These are phyloP conservation scores for Pseudogymnoascus sp. DNA, from an alignment of 2,329 filamentous ascomycete species.

Conservation along the genomic window DNA sequence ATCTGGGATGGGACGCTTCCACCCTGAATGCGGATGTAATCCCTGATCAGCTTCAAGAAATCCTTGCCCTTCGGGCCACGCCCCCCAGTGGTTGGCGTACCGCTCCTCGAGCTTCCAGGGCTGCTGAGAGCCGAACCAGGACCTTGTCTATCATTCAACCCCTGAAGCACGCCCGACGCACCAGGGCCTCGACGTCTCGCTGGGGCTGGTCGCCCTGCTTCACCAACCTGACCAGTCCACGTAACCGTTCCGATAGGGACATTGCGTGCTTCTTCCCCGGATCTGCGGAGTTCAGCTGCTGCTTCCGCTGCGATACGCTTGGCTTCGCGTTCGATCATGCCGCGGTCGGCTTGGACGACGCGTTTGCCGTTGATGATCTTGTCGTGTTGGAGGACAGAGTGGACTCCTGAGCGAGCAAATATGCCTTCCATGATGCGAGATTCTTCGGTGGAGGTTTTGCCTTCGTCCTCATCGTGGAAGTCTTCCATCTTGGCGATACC, in stretches of 20 bases:
- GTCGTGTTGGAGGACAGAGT: constrained; percentile 89
- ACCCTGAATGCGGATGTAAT: constrained; percentile 69
- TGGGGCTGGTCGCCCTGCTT: constrained; percentile 58
- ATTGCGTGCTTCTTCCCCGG: constrained; percentile 61
- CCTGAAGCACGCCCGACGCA: constrained; percentile 46
- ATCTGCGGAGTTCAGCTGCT: constrained; percentile 63
- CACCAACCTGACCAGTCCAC: constrained; percentile 82
- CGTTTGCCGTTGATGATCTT: constrained; percentile 74
- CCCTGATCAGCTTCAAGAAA: constrained; percentile 63
- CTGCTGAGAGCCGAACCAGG: constrained; percentile 29
- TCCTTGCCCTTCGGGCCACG: constrained; percentile 45
- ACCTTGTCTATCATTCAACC: constrained; percentile 47
- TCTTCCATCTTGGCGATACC: constrained; percentile 58
- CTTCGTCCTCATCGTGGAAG: constrained; percentile 42
- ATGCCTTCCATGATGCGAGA: constrained; percentile 80
- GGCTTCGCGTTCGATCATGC: constrained; percentile 74
- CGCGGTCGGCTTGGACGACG: constrained; percentile 63
- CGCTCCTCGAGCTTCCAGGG: constrained; percentile 38
- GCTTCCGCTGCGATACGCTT: constrained; percentile 70
- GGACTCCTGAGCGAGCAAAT: constrained; percentile 76
- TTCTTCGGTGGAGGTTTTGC: constrained; percentile 45
- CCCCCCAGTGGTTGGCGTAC: constrained; percentile 29
- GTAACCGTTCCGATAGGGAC: constrained; percentile 80
- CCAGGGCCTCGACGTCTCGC: constrained; percentile 38
- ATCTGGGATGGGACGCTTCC: constrained; percentile 75